Base-by-base conservation (phyloP, 257 asterid genomes). In the Scutellaria baicalensis region DNA sequence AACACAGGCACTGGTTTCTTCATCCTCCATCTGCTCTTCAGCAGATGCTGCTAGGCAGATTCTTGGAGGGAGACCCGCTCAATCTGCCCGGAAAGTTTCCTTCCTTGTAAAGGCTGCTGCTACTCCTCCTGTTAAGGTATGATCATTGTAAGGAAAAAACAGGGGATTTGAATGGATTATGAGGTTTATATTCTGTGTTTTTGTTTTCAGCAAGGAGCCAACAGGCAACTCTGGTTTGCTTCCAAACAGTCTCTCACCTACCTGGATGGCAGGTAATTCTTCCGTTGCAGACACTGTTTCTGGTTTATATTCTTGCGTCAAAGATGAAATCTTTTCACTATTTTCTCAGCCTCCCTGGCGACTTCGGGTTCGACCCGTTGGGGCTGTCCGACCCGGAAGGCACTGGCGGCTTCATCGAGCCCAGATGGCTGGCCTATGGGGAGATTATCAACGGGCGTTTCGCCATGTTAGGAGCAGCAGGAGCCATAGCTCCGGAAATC, bases 381-480 rank as follows among this genome's bases (percentile, higher is more conserved):
- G 99, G 99, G 5, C 93, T 91, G 0, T 91, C 96, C 0, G 97
- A 93, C 76, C 99, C 99, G 0, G 97, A 93, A 70, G 97, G 99
- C n/a, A 71, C 94, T 0, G 98, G 97, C 49, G 96, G 94, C 5
- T 93, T 93, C 92, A 89, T 93, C 65, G 95, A 93, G 80, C 98
- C 98, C 0, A 87, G 59, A 82, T 93, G 99, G 99, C 81, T 89
- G 10, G 96, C 95, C 2, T 91, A 93, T 33, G 99, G 96, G 0
- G 99, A 93, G 45, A 39, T 93, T 75, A 81, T 93, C 86, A 91
- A 93, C 61, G 97, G 99, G 0, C 85, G 99, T 0, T 86, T 17
- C 65, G 99, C 99, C 8, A 93, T 93, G 97, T 18, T 93, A 66
- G 99, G 96, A 0, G 96, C 92, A 8, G 83, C 9, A 0, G 97